These are phyloP conservation scores for Terana coerulea DNA, from an alignment of 768 basidiomycete genomes.

Conservation along the genomic window DNA sequence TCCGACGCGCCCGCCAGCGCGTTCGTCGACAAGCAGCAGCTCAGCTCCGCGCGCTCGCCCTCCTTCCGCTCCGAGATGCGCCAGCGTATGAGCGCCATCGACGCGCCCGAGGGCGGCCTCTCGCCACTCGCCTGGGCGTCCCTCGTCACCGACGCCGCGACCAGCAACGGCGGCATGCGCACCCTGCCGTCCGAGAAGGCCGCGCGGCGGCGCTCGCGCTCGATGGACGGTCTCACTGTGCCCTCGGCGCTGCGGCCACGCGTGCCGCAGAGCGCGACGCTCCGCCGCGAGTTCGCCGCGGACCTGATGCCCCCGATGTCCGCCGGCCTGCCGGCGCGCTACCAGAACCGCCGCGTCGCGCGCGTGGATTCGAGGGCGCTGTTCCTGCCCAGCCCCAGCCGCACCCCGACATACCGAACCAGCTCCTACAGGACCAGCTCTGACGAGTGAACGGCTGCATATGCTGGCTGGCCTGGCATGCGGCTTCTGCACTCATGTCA, in stretches of 20 bases:
- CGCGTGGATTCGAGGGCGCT: constrained; percentile 2
- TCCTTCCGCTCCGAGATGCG: constrained; percentile 13
- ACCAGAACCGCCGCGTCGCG: neutral
- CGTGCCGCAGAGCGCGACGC: constrained; percentile 11
- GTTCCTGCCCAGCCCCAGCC: neutral
- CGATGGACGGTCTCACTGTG: constrained; percentile 17
- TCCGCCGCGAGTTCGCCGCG: neutral
- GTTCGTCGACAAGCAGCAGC: constrained; percentile 9
- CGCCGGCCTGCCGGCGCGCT: neutral
- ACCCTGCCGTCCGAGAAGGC: constrained; percentile 13
- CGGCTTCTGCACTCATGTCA: neutral
- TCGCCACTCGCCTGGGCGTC: constrained; percentile 18
- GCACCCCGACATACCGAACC: neutral
- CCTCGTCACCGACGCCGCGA: constrained; percentile 14
- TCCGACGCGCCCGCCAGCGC: constrained; percentile 17
- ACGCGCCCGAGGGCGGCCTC: constrained; percentile 11
- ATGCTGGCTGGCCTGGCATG: constrained; percentile 1
- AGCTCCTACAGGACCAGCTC: too few relatives aligned
- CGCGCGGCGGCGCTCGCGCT: constrained; percentile 19
- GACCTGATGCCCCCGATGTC: neutral
- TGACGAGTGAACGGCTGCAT: neutral
- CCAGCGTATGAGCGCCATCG: constrained; percentile 11
- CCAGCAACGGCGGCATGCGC: constrained; percentile 16
- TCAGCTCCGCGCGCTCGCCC: constrained; percentile 8
- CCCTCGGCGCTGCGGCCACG: constrained; percentile 10